A percentile compares a stretch with the other conserved stretches of the same genome.
phyloP scores from a whole-genome alignment of 2,329 filamentous ascomycete species.

The Neonectria punicea region DNA sequence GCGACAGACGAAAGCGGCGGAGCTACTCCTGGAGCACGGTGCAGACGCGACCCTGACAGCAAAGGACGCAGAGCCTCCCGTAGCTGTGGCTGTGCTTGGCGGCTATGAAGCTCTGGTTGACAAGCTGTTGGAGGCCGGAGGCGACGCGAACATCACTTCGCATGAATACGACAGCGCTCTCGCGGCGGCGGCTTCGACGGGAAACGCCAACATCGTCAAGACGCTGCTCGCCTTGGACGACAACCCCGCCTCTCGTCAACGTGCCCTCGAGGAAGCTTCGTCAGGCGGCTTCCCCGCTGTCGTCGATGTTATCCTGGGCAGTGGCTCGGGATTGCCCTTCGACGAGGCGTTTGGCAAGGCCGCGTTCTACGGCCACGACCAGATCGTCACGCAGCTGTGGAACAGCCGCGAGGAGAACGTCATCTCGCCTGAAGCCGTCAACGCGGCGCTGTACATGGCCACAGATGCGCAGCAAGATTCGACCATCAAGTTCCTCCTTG shows the following conservation, averaged over 20 bases:
- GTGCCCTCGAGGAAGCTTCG: slow-evolving; percentile 20
- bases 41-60: slow-evolving; percentile 17
- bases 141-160: slow-evolving; percentile 12
- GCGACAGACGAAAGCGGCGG: slow-evolving; percentile 19
- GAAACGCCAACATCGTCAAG: slow-evolving; percentile 20
- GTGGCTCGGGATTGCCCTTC: slow-evolving; percentile 6
- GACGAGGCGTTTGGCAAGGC: slow-evolving; percentile 15
- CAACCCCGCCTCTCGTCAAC: slow-evolving; percentile 10
- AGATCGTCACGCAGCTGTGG: slow-evolving; percentile 16
- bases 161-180: slow-evolving; percentile 17
- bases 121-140: slow-evolving; percentile 15
- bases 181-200: slow-evolving; percentile 21
- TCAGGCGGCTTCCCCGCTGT: slow-evolving; percentile 12
- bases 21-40: slow-evolving; percentile 18
- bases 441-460: slow-evolving; percentile 13
- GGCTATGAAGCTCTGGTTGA: slow-evolving; percentile 25
- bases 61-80: slow-evolving; percentile 13
- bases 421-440: slow-evolving; percentile 1
- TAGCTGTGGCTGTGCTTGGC: slow-evolving; percentile 18
- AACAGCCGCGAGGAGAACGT: slow-evolving; percentile 8
- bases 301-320: slow-evolving; percentile 8
- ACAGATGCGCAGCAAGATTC: slow-evolving; percentile 18
- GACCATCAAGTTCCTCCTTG: slow-evolving; percentile 11
- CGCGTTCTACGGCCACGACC: slow-evolving; percentile 32
- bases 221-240: slow-evolving; percentile 15